Evolutionary conservation across 768 basidiomycete genomes (phyloP), one percentile per base, ranked within the genome.

Genomic region (Harrya chromipes): DNA sequence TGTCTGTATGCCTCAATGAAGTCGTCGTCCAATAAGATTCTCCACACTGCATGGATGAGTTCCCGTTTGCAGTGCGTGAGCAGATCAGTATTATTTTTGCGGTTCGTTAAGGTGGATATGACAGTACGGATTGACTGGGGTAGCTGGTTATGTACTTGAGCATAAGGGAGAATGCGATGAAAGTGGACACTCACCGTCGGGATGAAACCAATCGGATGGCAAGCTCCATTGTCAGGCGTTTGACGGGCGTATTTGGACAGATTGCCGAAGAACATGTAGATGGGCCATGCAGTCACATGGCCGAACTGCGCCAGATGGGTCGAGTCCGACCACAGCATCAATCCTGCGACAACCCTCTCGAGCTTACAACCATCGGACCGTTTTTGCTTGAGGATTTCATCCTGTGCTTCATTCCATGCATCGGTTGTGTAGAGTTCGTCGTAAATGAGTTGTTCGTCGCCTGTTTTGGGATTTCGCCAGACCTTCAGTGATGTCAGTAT

Each of bases 181-280:
- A n/a, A n/a, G n/a, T n/a, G n/a, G n/a, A n/a, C n/a, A n/a, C n/a
- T n/a, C n/a, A n/a, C n/a, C 0, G 21, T 21, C 12, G 55, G 62
- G 1, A 65, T 50, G 33, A 59, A 65, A 1, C 60, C 58, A 0
- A 67, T 42, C 1, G 59, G 55, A 46, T 67, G 50, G 20, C 54
- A 60, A 2, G 54, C 50, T 10, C 53, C 51, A 0, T 47, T 49
- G 0, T 27, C 27, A 0, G 55, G 50, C 6, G 47, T 16, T n/a
- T 7, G n/a, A n/a, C 48, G 49, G 6, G 46, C 14, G 34, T 63
- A 62, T 43, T 66, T 66, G 2, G 55, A 58, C 4, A 45, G 43
- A 21, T 63, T 63, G 1, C 57, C 49, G 12, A 61, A 60, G 52
- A 12, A 60, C 8, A 60, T 24, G 47, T 64, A 66, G 4, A 62